A percentile compares a stretch with the other conserved stretches of the same genome.
Evolutionary conservation across 495 filamentous ascomycete genomes (phyloP).

Genomic region (Astrothelium macrocarpum): DNA sequence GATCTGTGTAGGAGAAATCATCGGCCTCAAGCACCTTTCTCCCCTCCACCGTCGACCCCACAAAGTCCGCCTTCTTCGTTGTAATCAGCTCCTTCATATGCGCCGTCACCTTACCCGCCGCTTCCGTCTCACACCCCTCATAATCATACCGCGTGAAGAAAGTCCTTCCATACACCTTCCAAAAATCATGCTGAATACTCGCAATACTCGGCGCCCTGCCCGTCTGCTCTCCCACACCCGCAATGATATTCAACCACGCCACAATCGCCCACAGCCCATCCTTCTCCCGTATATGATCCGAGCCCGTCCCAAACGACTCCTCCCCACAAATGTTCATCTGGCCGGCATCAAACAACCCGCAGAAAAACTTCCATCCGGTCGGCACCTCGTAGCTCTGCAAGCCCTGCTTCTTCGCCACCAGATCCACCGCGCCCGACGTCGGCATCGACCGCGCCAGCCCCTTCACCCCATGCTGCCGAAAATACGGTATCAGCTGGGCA

Average conservation of each 20-base stretch:
- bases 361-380: slow-evolving; percentile 99
- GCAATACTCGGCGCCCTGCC: slow-evolving; percentile 73
- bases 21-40: slow-evolving; percentile 81
- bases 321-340: slow-evolving; percentile 99
- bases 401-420: slow-evolving; percentile 88
- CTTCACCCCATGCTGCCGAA: slow-evolving; percentile 91
- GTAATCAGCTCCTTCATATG: slow-evolving; percentile 58
- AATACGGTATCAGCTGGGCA: slow-evolving; percentile 89
- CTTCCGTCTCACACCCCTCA: slow-evolving; percentile 83
- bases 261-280: slow-evolving; percentile 96
- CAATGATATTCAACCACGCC: slow-evolving; percentile 97
- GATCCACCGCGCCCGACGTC: slow-evolving; percentile 87
- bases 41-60: slow-evolving; percentile 69
- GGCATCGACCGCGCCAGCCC: slow-evolving; percentile 96
- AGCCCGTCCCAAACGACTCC: slow-evolving; percentile 96
- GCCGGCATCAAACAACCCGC: slow-evolving; percentile 89
- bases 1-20: slow-evolving; percentile 94
- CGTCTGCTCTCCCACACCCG: slow-evolving; percentile 75
- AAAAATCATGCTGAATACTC: slow-evolving; percentile 94
- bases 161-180: slow-evolving; percentile 89
- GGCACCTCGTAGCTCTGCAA: slow-evolving; percentile 92
- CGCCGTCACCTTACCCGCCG: slow-evolving; percentile 77
- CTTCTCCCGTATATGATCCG: slow-evolving; percentile 98
- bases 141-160: slow-evolving; percentile 99
- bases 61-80: slow-evolving; percentile 63